A percentile compares a stretch with the other conserved stretches of the same genome.
phyloP scores from a whole-genome alignment of 148 eudicot species.

The Suaeda aralocaspica region DNA sequence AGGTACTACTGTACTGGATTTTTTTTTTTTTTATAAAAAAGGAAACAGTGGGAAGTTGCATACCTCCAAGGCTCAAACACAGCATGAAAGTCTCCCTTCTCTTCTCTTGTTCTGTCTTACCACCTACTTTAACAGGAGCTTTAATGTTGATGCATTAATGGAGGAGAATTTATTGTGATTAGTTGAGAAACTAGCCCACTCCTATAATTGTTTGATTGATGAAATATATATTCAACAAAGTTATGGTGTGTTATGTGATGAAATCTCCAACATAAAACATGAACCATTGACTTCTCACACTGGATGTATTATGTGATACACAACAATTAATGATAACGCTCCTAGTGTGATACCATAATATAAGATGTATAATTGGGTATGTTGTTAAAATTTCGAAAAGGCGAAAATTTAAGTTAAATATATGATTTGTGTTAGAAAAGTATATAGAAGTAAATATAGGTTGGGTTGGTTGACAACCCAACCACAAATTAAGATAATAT shows the following conservation, averaged over 20 bases:
- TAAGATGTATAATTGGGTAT: no score
- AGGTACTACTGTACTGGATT: no score
- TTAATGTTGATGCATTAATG: constrained; percentile 50
- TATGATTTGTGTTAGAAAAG: constrained; percentile 2
- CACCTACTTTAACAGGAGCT: constrained; percentile 49
- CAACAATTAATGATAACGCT: no score
- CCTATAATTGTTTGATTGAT: background rate
- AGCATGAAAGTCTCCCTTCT: constrained; percentile 5
- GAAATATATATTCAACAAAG: background rate
- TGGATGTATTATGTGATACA: no score
- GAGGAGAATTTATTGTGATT: constrained; percentile 49
- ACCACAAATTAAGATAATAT: constrained; percentile 7
- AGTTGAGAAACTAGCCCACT: constrained; percentile 56
- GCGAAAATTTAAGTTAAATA: background rate
- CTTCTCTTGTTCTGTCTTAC: constrained; percentile 21
- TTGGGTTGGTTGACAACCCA: constrained; percentile 63
- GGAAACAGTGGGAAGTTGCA: background rate
- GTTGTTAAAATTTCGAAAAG: background rate
- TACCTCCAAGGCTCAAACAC: constrained; percentile 19
- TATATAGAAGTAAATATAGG: constrained; percentile 22
- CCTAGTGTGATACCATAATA: no score
- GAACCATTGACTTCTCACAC: no score
- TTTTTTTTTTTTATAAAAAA: no score
- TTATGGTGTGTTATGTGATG: no score
- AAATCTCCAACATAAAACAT: no score